Evolutionary conservation across 768 basidiomycete species (phyloP), one percentile per base, ranked within the genome.

Genomic region (Russula foetens): DNA sequence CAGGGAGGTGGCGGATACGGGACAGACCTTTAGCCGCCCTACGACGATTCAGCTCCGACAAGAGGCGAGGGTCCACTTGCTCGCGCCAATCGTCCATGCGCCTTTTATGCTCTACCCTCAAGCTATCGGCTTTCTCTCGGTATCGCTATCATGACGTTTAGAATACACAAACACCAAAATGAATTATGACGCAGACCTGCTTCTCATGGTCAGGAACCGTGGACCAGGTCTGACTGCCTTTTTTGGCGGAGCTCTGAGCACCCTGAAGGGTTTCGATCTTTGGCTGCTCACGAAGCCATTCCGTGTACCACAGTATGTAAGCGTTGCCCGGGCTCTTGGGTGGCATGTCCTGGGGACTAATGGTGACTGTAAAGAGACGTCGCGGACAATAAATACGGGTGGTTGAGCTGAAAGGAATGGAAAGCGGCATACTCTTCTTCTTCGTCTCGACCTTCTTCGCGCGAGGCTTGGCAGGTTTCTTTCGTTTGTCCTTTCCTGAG

Each of bases 41-140:
- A 5, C 47, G 59, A 56, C 59, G 62, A 60, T 63, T 63, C 53
- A 63, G 7, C 48, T 60, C 59, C 12, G 33, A 41, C n/a, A 63
- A 19, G 21, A 55, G n/a, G 23, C 2, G n/a, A 24, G 52, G 58
- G 43, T 61, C 45, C 31, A 61, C 23, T 26, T 44, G 7, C 26
- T 55, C 24, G 31, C 41, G 58, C 62, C 62, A 63, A n/a, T 60
- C 62, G 8, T 50, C 41, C 2, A 54, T 0, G 46, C 41, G 59
- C 41, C 1, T 43, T 1, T 19, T 0, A 17, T 63, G 39, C 39
- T 61, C 62, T 24, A 26, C 31, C 29, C 6, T 6, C 35, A 60
- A 15, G 41, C 1, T 12, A n/a, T 28, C 23, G 1, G 0, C 2
- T 17, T 62, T 60, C 41, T 63, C 59, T 24, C 14, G 31, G 29